A percentile compares a stretch with the other conserved stretches of the same genome.
These are phyloP conservation scores for Claviceps spartinae DNA, from an alignment of 2,329 filamentous ascomycete species.

Conservation along the genomic window DNA sequence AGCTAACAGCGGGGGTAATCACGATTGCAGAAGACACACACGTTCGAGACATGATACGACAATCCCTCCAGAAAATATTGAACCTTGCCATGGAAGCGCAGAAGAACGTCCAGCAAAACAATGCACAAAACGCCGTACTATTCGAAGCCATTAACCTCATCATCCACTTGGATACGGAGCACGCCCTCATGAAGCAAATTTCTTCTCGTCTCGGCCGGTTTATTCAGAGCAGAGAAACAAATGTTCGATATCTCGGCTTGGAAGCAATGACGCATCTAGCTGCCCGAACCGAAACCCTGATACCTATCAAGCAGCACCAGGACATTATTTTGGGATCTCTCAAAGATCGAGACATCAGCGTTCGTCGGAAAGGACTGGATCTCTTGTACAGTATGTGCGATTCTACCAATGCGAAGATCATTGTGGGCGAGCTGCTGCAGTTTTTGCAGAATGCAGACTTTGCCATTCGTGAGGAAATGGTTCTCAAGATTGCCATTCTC, in stretches of 20 bases:
- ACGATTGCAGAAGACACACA: slow-evolving; percentile 67
- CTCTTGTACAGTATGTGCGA: slow-evolving; percentile 99
- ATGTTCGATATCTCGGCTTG: slow-evolving; percentile 87
- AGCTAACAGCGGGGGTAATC: not conserved
- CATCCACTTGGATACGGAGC: slow-evolving; percentile 92
- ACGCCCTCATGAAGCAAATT: slow-evolving; percentile 90
- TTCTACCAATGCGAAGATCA: slow-evolving; percentile 79
- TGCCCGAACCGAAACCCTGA: slow-evolving; percentile 81
- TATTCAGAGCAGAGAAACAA: slow-evolving; percentile 92
- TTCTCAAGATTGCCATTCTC: slow-evolving; percentile 93
- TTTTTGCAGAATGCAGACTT: slow-evolving; percentile 96
- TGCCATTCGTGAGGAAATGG: slow-evolving; percentile 97
- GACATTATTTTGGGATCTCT: slow-evolving; percentile 89
- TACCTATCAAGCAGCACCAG: slow-evolving; percentile 96
- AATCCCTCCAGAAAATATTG: slow-evolving; percentile 81
- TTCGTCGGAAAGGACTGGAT: slow-evolving; percentile 88
- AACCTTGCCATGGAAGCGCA: slow-evolving; percentile 84
- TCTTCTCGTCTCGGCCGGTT: slow-evolving; percentile 84
- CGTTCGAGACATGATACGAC: slow-evolving; percentile 79
- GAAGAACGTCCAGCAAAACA: slow-evolving; percentile 99
- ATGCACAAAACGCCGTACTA: slow-evolving; percentile 92
- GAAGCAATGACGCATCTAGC: slow-evolving; percentile 98
- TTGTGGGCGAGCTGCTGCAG: slow-evolving; percentile 84
- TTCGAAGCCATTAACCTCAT: slow-evolving; percentile 98
- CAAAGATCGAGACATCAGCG: slow-evolving; percentile 92